A percentile compares a stretch with the other conserved stretches of the same genome.
phyloP scores from a whole-genome alignment of 441 rosid species.

The Bocquillonia castaneifolia region DNA sequence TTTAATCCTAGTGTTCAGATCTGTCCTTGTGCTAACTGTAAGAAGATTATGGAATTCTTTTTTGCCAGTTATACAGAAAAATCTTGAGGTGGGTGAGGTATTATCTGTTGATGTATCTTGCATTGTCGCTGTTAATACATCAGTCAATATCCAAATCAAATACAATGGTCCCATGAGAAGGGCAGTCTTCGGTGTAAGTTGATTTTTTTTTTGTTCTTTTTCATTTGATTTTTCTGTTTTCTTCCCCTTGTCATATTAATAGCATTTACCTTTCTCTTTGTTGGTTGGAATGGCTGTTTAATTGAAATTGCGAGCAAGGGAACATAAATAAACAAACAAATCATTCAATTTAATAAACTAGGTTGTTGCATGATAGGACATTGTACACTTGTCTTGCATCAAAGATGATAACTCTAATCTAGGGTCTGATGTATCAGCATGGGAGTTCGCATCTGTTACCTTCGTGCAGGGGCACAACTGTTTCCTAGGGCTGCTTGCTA shows the following conservation, averaged over 20 bases:
- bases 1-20: slow-evolving; percentile 1
- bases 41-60: slow-evolving; percentile 14
- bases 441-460: neutral
- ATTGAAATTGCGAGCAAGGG: no score
- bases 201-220: neutral
- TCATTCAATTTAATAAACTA: neutral
- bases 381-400: neutral
- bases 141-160: slow-evolving; percentile 76
- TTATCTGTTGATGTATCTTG: slow-evolving; percentile 79
- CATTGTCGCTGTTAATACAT: slow-evolving; percentile 71
- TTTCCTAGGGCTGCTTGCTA: neutral
- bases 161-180: slow-evolving; percentile 78
- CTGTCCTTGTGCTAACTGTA: slow-evolving; percentile 14
- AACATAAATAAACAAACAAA: neutral
- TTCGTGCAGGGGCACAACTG: neutral
- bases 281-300: neutral
- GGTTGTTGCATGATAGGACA: slow-evolving; percentile 1
- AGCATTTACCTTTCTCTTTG: neutral
- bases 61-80: slow-evolving; percentile 83
- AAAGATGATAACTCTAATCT: neutral
- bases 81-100: slow-evolving; percentile 86
- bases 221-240: neutral
- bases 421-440: neutral
- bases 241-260: neutral
- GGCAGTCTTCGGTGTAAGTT: slow-evolving; percentile 80